Evolutionary conservation across 768 basidiomycete genomes (phyloP), one percentile per base, ranked within the genome.

Genomic region (Agrocybe pediades): DNA sequence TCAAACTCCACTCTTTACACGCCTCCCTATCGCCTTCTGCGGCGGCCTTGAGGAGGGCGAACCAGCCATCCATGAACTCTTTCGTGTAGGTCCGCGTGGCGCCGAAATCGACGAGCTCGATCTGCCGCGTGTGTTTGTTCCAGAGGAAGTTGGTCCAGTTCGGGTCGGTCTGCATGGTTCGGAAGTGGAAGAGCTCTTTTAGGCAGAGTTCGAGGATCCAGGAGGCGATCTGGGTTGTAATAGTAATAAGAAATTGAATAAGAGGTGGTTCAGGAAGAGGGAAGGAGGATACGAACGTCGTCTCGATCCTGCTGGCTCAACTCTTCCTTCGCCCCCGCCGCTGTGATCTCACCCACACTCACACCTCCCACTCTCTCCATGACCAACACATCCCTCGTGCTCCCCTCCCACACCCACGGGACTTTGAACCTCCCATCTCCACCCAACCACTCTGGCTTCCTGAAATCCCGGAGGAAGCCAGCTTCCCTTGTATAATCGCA

Each of bases 141-240:
- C 91, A 98, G 20, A 99, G 74, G 73, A 99, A 98, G 69, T 98
- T 98, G 8, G 92, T 90, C 91, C 92, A 98, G 63, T 99, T 98
- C 2, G 97, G 97, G 66, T 99, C 96, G 0, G 96, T 99, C 69
- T 98, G 97, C 97, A 99, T 98, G 40, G 88, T 70, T 25, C 90
- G 77, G 74, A 97, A 96, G 55, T 86, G 77, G 68, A 98, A 97
- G 6, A 99, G 81, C 66, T 98, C 97, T 53, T 81, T 84, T 36
- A 99, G 73, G 65, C 94, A 98, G 6, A 99, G 78, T 42, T 91
- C 87, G 46, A 98, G 78, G 42, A 97, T 82, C 50, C 86, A 75
- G 2, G 81, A 72, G 2, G 94, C 91, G 63, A 98, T 96, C 96
- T 98, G 65, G 9, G n/a, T 29, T 7, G 13, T 17, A 20, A 27